Evolutionary conservation across 768 basidiomycete genomes (phyloP).

Genomic region (Suillus spraguei): DNA sequence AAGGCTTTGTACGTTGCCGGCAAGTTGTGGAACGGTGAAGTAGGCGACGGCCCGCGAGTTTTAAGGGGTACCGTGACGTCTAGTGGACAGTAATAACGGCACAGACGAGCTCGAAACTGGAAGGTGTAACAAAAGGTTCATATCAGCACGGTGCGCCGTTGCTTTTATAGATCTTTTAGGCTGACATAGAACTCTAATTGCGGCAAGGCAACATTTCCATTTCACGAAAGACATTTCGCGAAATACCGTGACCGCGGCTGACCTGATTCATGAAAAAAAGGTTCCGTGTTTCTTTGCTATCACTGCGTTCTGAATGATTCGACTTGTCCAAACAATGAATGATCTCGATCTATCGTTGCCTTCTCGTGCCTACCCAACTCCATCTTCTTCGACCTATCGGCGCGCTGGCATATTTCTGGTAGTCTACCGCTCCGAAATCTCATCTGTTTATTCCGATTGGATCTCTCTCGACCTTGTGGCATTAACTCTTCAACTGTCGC

Average conservation of each 20-base stretch:
- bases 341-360: constrained; percentile 28
- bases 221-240: constrained; percentile 20
- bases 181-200: constrained; percentile 35
- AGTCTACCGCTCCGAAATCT: constrained; percentile 46
- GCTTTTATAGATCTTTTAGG: constrained; percentile 32
- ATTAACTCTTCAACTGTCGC: constrained; percentile 28
- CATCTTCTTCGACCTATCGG: constrained; percentile 42
- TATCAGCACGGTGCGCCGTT: constrained; percentile 14
- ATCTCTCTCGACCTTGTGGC: constrained; percentile 41
- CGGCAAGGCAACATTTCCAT: constrained; percentile 18
- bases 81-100: constrained; percentile 4
- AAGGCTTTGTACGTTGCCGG: constrained; percentile 15
- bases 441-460: constrained; percentile 51
- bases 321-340: constrained; percentile 32
- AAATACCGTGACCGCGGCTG: constrained; percentile 37
- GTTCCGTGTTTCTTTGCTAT: constrained; percentile 31
- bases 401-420: constrained; percentile 39
- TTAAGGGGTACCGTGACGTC: constrained; percentile 6
- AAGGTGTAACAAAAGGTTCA: constrained; percentile 15
- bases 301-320: constrained; percentile 27
- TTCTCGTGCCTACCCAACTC: constrained; percentile 30
- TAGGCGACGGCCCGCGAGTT: constrained; percentile 10
- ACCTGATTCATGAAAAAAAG: constrained; percentile 31
- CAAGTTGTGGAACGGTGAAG: constrained; percentile 8
- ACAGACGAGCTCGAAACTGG: constrained; percentile 19